Evolutionary conservation across 495 filamentous ascomycete genomes (phyloP).

Genomic region (Pyronema domesticum): DNA sequence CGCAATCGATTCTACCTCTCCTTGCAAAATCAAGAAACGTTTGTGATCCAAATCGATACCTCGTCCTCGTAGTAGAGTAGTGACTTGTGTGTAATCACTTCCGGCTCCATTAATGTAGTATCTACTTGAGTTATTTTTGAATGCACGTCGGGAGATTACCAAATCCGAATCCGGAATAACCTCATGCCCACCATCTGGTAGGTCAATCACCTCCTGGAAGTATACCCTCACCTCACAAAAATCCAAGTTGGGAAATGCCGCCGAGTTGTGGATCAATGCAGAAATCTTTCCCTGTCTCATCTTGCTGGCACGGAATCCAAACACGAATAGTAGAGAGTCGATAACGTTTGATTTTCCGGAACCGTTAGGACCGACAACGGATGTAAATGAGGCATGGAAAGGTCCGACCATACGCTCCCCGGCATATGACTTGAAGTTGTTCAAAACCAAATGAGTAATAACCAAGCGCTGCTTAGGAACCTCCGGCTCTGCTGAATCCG

Average conservation of each 20-base stretch:
- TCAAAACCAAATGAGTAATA: conserved; percentile 74
- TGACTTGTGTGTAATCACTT: conserved; percentile 82
- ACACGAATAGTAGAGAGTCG: conserved; percentile 92
- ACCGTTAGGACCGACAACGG: conserved; percentile 92
- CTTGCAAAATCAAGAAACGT: conserved; percentile 90
- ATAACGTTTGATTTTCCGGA: conserved; percentile 99
- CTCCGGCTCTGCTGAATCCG: conserved; percentile 43
- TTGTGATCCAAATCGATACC: conserved; percentile 96
- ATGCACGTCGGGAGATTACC: conserved; percentile 76
- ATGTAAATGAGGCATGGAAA: conserved; percentile 96
- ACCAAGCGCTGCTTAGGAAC: conserved; percentile 71
- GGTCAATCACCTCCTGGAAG: conserved; percentile 84
- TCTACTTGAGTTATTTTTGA: conserved; percentile 94
- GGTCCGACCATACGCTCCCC: conserved; percentile 88
- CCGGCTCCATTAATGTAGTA: conserved; percentile 86
- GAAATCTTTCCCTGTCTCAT: conserved; percentile 99
- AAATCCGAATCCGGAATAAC: conserved; percentile 66
- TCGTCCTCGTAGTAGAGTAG: conserved; percentile 65
- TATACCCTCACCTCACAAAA: conserved; percentile 90
- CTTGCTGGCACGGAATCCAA: conserved; percentile 95
- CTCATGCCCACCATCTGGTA: conserved; percentile 50
- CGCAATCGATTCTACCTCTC: conserved; percentile 94
- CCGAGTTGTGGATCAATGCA: conserved; percentile 91
- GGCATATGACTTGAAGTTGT: conserved; percentile 97
- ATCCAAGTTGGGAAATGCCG: conserved; percentile 62